These are phyloP conservation scores for Colletotrichum tropicale DNA, from an alignment of 2,329 filamentous ascomycete species.

Conservation along the genomic window DNA sequence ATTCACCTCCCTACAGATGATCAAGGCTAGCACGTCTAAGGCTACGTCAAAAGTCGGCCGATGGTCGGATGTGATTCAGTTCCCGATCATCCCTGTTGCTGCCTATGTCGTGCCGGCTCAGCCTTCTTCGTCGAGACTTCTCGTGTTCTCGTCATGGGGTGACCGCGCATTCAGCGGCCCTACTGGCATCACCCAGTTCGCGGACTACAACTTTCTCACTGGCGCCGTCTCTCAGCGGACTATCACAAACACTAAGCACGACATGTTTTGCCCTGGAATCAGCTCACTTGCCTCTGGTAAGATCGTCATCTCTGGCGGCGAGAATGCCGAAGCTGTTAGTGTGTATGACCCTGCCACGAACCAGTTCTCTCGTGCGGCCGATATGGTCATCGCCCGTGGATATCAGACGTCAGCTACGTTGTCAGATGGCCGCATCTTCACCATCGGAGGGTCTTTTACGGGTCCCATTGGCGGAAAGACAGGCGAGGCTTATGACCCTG, in stretches of 20 bases:
- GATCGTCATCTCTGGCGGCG: constrained; percentile 59
- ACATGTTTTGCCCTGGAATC: constrained; percentile 65
- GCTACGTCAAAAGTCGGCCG: constrained; percentile 17
- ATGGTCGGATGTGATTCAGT: constrained; percentile 27
- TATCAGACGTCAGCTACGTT: constrained; percentile 57
- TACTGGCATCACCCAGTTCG: constrained; percentile 22
- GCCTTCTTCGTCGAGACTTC: constrained; percentile 24
- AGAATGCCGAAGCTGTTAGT: constrained; percentile 50
- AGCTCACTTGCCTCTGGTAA: constrained; percentile 51
- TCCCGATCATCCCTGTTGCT: constrained; percentile 30
- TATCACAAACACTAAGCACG: constrained; percentile 48
- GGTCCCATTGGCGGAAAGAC: constrained; percentile 56
- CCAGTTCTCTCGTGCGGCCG: constrained; percentile 40
- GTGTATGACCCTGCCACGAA: constrained; percentile 46
- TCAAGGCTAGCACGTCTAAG: constrained; percentile 14
- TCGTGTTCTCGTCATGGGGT: constrained; percentile 29
- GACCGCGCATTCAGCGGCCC: constrained; percentile 25
- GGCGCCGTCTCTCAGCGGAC: constrained; percentile 31
- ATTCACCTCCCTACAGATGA: constrained; percentile 26
- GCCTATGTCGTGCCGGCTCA: constrained; percentile 28
- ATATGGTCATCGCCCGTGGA: constrained; percentile 52
- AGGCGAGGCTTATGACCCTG: constrained; percentile 58
- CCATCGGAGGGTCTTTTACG: constrained; percentile 60
- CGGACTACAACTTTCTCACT: constrained; percentile 25
- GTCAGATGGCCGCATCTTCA: constrained; percentile 60